These are phyloP conservation scores for Colletotrichum sp. DNA, from an alignment of 2,329 filamentous ascomycete genomes.

Conservation along the genomic window DNA sequence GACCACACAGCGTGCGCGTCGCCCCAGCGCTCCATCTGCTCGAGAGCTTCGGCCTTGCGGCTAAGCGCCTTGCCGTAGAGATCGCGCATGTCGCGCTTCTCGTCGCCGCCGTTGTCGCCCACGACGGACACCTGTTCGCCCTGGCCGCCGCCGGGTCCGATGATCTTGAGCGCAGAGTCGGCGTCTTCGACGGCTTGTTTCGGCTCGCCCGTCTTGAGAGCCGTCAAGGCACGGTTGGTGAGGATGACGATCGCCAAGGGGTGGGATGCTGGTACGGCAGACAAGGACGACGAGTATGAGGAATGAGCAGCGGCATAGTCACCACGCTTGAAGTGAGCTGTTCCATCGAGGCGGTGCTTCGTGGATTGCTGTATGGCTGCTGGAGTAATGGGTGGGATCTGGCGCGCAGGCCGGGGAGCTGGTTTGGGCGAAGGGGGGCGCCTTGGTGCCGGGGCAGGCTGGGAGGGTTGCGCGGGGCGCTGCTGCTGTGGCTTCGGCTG, in stretches of 20 bases:
- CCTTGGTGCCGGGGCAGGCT: conserved; percentile 36
- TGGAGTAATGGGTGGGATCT: conserved; percentile 71
- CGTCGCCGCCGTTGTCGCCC: conserved; percentile 58
- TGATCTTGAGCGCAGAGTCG: conserved; percentile 78
- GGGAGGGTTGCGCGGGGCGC: conserved; percentile 40
- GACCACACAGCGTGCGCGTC: conserved; percentile 86
- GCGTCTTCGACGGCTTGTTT: conserved; percentile 87
- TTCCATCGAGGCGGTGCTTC: conserved; percentile 79
- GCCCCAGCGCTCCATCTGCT: conserved; percentile 92
- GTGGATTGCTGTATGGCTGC: conserved; percentile 76
- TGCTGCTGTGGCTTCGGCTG: conserved; percentile 32
- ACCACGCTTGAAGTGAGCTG: conserved; percentile 90
- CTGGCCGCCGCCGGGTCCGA: conserved; percentile 80
- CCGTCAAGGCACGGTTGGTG: conserved; percentile 89
- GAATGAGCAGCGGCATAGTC: conserved; percentile 88
- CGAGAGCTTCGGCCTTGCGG: conserved; percentile 93
- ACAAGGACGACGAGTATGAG: conserved; percentile 79
- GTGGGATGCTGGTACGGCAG: conserved; percentile 76
- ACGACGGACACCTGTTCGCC: conserved; percentile 78
- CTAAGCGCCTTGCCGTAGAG: conserved; percentile 93
- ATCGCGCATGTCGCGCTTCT: conserved; percentile 85
- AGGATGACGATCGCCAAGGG: conserved; percentile 88
- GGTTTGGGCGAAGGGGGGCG: conserved; percentile 40
- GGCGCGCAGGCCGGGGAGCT: conserved; percentile 56
- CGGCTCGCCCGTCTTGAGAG: conserved; percentile 89